phyloP scores from a whole-genome alignment of 2,329 filamentous ascomycete genomes.

The Fusarium proliferatum region DNA sequence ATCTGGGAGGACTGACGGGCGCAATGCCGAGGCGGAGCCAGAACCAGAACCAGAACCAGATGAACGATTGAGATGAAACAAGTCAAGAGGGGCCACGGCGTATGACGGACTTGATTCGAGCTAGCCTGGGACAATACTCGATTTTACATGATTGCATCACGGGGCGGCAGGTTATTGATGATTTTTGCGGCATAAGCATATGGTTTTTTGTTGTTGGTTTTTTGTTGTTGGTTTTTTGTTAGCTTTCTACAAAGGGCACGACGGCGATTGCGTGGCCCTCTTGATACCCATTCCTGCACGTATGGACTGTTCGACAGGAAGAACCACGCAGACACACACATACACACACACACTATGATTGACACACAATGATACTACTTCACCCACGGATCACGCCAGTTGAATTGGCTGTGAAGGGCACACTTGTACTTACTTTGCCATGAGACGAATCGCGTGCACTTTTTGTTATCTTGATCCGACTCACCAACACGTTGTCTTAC shows the following conservation, averaged over 20 bases:
- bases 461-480: slow-evolving; percentile 15
- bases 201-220: slow-evolving; percentile 32
- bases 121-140: slow-evolving; percentile 23
- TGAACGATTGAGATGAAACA: slow-evolving; percentile 3
- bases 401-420: slow-evolving; percentile 36
- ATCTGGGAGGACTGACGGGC: slow-evolving; percentile 89
- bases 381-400: slow-evolving; percentile 28
- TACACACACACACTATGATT: slow-evolving; percentile 14
- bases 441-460: slow-evolving; percentile 16
- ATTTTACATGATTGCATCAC: slow-evolving; percentile 42
- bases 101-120: slow-evolving; percentile 5
- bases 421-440: slow-evolving; percentile 31
- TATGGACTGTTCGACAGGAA: slow-evolving; percentile 44
- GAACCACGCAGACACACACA: slow-evolving; percentile 23
- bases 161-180: slow-evolving; percentile 39
- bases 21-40: slow-evolving; percentile 15
- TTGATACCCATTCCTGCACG: slow-evolving; percentile 50
- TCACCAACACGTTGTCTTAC: slow-evolving; percentile 4
- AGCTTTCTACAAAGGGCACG: slow-evolving; percentile 42
- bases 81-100: slow-evolving; percentile 8
- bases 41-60: background rate
- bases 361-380: slow-evolving; percentile 9
- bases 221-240: slow-evolving; percentile 29
- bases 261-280: slow-evolving; percentile 48
- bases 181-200: slow-evolving; percentile 43